Base-by-base conservation (phyloP, 148 eudicot genomes). In the Diospyros lotus region DNA sequence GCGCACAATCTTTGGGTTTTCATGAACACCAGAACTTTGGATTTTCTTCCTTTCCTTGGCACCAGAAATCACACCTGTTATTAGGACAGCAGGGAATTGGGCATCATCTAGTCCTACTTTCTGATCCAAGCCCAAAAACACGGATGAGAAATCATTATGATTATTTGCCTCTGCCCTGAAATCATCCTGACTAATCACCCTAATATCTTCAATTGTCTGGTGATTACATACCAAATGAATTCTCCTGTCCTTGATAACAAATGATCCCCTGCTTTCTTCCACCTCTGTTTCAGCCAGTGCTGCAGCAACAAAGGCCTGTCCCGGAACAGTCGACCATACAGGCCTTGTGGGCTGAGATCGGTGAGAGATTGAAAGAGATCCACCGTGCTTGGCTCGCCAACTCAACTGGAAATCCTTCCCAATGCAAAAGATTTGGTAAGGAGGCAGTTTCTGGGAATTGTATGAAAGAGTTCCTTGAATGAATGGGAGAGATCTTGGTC, bases 221-320 rank as follows among this genome's bases (percentile, higher is more conserved):
- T 89, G 88, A 80, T 89, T 85, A 82, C 97, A 93, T 41, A 91
- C 72, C 10, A 86, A 66, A 72, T 80, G 88, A 66, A 91, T 77
- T 54, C 88, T 64, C 15, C 72, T 65, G 68, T 96, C 98, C 43
- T 78, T 83, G 2, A 96, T 68, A 38, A 86, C 85, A 77, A 96
- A 96, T 65, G 99, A 96, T 73, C 99, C 99, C 43, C 99, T 83
- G 84, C 99, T 96, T 83, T 96, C 99, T 82, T 96, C 89, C 28
- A 96, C 88, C 85, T 93, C 91, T 66, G 98, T 93, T 74, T 93
- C 93, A 59, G 76, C 91, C 71, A 78, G 38, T 43, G 94, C 97
- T 13, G 97, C 93, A 41, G 94, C 87, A 45, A 96, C 82, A 74
- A 96, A 96, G 38, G 98, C 83, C 68, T 91, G 90, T 3, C 98